Percentiles rank a stretch among this genome's conserved stretches.
phyloP scores from a whole-genome alignment of 202 grass and related monocot species.

The Alloteropsis angusta region DNA sequence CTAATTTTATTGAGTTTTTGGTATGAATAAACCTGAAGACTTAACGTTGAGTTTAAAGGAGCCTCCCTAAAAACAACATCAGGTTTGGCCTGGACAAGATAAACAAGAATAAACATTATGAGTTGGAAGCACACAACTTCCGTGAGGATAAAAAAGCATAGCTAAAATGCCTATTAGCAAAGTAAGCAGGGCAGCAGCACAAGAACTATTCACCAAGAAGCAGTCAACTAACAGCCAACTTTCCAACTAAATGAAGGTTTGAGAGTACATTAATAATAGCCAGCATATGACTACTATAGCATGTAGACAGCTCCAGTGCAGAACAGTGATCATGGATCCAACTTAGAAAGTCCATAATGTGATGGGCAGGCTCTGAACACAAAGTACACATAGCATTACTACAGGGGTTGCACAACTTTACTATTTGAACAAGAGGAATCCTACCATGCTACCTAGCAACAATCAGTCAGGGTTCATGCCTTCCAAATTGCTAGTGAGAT shows the following conservation, averaged over 20 bases:
- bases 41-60: constrained; percentile 44
- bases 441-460: neutral
- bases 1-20: neutral
- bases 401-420: neutral
- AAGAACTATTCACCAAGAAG: neutral
- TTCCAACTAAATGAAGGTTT: neutral
- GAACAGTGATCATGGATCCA: neutral
- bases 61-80: constrained; percentile 63
- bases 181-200: neutral
- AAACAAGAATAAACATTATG: neutral
- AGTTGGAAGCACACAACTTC: neutral
- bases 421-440: neutral
- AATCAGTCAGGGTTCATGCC: neutral
- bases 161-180: neutral
- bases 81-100: constrained; percentile 58
- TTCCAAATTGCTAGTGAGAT: neutral
- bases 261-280: neutral
- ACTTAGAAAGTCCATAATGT: neutral
- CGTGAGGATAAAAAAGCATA: neutral
- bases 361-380: neutral
- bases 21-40: constrained; percentile 52
- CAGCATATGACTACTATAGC: neutral
- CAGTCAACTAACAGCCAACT: constrained; percentile 1
- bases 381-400: neutral
- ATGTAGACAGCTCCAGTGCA: neutral